Evolutionary conservation across 108 stramenopile species (phyloP).

Genomic region (Cyclotella atomus): DNA sequence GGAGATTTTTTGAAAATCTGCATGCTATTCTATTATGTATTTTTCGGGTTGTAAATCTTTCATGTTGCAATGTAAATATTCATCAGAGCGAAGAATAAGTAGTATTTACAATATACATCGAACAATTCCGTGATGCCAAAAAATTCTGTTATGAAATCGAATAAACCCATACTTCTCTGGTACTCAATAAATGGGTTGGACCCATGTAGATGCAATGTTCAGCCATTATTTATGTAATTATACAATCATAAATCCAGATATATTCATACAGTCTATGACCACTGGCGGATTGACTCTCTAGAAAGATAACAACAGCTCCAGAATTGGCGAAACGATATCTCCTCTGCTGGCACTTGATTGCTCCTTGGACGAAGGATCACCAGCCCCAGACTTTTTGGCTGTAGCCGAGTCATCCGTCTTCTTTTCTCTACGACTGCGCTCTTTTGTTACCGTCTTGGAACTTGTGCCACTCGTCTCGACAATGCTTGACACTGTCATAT

Average conservation of each 20-base stretch:
- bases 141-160: too few species aligned
- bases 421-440: not conserved
- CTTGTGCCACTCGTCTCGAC: conserved; percentile 62
- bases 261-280: not conserved
- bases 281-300: conserved; percentile 11
- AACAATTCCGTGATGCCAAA: too few species aligned
- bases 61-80: too few species aligned
- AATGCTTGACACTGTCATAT: conserved; percentile 79
- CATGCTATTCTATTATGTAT: too few species aligned
- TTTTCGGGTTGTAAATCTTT: too few species aligned
- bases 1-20: too few species aligned
- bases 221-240: not conserved
- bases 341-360: not conserved
- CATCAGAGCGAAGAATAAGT: too few species aligned
- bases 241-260: not conserved
- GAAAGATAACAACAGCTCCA: conserved; percentile 48
- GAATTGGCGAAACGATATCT: conserved; percentile 23
- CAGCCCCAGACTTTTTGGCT: conserved; percentile 1
- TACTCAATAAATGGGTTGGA: too few species aligned
- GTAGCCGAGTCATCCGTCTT: not conserved
- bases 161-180: too few species aligned
- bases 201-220: too few species aligned
- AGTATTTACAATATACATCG: too few species aligned
- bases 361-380: conserved; percentile 1
- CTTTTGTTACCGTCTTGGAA: conserved; percentile 13